These are phyloP conservation scores for Candida nitratophila DNA, from an alignment of 805 yeast species.

Conservation along the genomic window DNA sequence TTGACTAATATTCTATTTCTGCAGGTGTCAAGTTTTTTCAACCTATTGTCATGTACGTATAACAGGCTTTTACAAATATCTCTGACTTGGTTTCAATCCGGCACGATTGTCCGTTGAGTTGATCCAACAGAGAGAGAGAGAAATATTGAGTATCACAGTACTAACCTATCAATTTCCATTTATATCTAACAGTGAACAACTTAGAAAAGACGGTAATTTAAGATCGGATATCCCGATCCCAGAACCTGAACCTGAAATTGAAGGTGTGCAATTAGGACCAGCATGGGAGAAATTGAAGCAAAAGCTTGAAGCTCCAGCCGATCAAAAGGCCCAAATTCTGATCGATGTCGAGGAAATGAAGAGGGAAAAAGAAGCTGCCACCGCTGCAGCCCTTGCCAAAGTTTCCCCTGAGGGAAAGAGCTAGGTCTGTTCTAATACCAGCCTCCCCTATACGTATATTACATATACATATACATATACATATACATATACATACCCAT, in stretches of 20 bases:
- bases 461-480: too few species aligned
- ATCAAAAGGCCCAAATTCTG: constrained; percentile 5
- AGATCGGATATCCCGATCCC: constrained; percentile 55
- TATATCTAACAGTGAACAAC: constrained; percentile 38
- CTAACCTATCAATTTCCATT: neutral
- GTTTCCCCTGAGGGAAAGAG: too few species aligned
- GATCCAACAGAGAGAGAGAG: too few species aligned
- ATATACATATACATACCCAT: too few species aligned
- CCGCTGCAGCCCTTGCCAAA: neutral
- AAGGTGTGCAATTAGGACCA: constrained; percentile 13
- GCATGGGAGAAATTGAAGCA: constrained; percentile 16
- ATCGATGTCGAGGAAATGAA: neutral
- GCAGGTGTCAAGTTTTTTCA: constrained; percentile 61
- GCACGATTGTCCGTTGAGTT: too few species aligned
- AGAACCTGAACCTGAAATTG: constrained; percentile 24
- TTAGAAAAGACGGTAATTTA: constrained; percentile 58
- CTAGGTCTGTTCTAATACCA: too few species aligned
- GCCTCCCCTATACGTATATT: too few species aligned
- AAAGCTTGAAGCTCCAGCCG: constrained; percentile 11
- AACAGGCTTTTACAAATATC: too few species aligned
- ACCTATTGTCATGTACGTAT: constrained; percentile 64
- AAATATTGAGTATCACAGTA: too few species aligned
- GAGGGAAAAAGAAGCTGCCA: neutral
- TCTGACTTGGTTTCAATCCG: too few species aligned
- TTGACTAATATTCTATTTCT: neutral